Evolutionary conservation across 805 yeast genomes (phyloP).

Genomic region (Torulaspora indica): DNA sequence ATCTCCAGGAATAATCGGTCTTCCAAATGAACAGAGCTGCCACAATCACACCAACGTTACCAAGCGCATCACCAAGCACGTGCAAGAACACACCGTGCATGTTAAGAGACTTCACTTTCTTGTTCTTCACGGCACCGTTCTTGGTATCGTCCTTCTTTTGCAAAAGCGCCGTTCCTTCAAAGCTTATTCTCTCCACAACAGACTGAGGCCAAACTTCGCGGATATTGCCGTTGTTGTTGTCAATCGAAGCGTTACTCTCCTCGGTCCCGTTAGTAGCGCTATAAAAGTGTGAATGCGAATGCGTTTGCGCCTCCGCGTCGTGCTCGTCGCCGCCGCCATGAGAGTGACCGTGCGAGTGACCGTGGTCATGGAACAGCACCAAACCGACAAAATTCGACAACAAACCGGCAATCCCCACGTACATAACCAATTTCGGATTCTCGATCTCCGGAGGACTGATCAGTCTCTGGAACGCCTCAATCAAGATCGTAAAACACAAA

Average conservation of each 20-base stretch:
- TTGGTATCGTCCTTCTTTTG: conserved; percentile 4
- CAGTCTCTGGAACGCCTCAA: conserved; percentile 90
- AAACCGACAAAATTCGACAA: conserved; percentile 79
- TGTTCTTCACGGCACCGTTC: conserved; percentile 3
- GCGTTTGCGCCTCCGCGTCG: conserved; percentile 19
- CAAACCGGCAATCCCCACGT: conserved; percentile 81
- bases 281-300: conserved; percentile 25
- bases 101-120: conserved; percentile 61
- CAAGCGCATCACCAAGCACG: conserved; percentile 93
- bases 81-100: conserved; percentile 97
- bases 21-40: conserved; percentile 93
- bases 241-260: conserved; percentile 9
- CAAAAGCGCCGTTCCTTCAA: conserved; percentile 39
- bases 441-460: conserved; percentile 72
- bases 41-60: conserved; percentile 86
- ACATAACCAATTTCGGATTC: conserved; percentile 75
- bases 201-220: conserved; percentile 27
- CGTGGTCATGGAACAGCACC: conserved; percentile 83
- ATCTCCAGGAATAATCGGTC: conserved; percentile 84
- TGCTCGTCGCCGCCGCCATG: conserved; percentile 30
- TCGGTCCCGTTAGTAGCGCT: conserved; percentile 24
- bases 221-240: conserved; percentile 15
- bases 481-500: conserved; percentile 81
- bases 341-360: conserved; percentile 51
- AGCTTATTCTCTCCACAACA: conserved; percentile 25